A percentile compares a stretch with the other conserved stretches of the same genome.
Conservation (phyloP, 2,329 filamentous ascomycete genomes). For the Fusarium kyushuense region DNA sequence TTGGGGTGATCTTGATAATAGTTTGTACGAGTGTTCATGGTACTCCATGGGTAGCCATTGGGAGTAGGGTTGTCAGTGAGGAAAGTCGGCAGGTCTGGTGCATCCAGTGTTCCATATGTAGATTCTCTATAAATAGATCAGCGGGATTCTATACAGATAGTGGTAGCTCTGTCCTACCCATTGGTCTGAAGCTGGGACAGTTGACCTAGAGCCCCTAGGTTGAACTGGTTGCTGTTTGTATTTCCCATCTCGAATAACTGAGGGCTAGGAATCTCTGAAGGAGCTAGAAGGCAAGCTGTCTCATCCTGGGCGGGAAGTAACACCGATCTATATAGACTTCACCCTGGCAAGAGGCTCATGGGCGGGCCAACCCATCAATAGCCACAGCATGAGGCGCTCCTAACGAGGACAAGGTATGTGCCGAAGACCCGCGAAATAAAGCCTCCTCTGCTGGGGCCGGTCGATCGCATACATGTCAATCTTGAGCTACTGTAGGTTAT, state of each 20-base stretch:
- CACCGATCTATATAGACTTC: conserved; percentile 35
- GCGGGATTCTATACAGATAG: background rate
- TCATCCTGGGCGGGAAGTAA: conserved; percentile 8
- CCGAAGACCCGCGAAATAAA: conserved; percentile 31
- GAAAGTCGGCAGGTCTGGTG: conserved; percentile 57
- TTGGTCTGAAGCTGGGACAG: conserved; percentile 42
- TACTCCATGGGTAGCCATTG: conserved; percentile 66
- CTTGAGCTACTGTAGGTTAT: conserved; percentile 12
- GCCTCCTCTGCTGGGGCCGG: conserved; percentile 16
- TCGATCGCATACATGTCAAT: conserved; percentile 12
- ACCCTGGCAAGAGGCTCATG: background rate
- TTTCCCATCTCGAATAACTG: conserved; percentile 40
- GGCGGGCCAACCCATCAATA: conserved; percentile 14
- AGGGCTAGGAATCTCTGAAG: conserved; percentile 6
- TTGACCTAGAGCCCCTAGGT: conserved; percentile 31
- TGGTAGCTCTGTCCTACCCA: conserved; percentile 26
- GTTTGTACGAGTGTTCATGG: conserved; percentile 59
- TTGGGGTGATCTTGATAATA: conserved; percentile 62
- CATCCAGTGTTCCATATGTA: conserved; percentile 55
- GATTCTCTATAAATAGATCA: conserved; percentile 52
- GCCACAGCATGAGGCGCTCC: conserved; percentile 15
- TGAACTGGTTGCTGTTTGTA: conserved; percentile 31
- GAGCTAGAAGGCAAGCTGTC: background rate
- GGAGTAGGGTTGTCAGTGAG: conserved; percentile 63
- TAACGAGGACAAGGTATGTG: conserved; percentile 19